Conservation (phyloP, 2,329 filamentous ascomycete species). For the Stylonectria norvegica region DNA sequence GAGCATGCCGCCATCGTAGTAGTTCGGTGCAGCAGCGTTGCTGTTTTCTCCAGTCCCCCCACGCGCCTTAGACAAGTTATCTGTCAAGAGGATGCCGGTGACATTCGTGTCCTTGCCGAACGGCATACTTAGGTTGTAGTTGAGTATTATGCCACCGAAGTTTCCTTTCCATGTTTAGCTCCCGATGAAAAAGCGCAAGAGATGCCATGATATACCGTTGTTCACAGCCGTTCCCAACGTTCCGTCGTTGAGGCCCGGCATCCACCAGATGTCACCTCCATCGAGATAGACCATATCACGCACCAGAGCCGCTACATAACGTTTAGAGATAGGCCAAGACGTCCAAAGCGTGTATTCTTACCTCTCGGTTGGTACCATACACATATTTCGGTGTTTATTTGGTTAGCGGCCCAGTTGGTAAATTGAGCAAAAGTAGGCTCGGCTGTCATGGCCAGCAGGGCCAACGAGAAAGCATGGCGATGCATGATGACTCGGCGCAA, state of each 20-base stretch:
- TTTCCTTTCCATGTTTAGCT: slow-evolving; percentile 43
- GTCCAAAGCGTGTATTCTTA: slow-evolving; percentile 20
- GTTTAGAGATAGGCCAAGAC: neutral
- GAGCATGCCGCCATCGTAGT: slow-evolving; percentile 61
- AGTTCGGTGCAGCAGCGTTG: slow-evolving; percentile 54
- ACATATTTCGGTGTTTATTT: slow-evolving; percentile 59
- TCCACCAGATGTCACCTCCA: slow-evolving; percentile 57
- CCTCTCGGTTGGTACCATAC: slow-evolving; percentile 50
- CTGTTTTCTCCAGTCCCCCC: slow-evolving; percentile 47
- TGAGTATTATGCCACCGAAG: slow-evolving; percentile 49
- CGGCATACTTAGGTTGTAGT: slow-evolving; percentile 54
- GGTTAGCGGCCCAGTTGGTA: slow-evolving; percentile 45
- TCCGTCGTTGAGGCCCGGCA: slow-evolving; percentile 47
- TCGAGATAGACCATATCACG: slow-evolving; percentile 64
- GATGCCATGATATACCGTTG: slow-evolving; percentile 39
- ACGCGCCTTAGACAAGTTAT: slow-evolving; percentile 44
- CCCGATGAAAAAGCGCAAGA: neutral
- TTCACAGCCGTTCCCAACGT: slow-evolving; percentile 20
- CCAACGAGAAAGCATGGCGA: slow-evolving; percentile 9
- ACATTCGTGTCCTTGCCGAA: slow-evolving; percentile 53
- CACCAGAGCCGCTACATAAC: slow-evolving; percentile 50
- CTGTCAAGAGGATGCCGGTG: slow-evolving; percentile 45
- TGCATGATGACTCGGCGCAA: slow-evolving; percentile 18
- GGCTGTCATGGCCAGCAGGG: slow-evolving; percentile 17
- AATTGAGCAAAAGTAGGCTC: slow-evolving; percentile 36